Percentiles rank a stretch among this genome's conserved stretches.
Conservation (phyloP, 305 asterid genomes). For the Euphrasia arctica region DNA sequence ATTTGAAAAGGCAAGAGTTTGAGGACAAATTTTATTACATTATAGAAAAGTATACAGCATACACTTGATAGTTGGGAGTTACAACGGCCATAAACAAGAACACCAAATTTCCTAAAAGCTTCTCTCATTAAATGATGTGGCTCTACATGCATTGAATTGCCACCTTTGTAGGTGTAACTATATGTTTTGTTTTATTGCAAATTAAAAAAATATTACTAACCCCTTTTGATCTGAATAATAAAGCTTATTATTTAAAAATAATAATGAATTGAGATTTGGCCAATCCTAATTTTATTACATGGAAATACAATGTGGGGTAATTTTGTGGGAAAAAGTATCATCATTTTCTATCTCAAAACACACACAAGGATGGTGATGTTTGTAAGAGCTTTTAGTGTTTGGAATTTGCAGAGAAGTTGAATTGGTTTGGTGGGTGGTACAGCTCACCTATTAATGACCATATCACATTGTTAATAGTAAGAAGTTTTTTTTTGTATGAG, state of each 20-base stretch:
- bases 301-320: too few species aligned
- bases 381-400: slow-evolving; percentile 15
- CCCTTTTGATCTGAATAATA: too few species aligned
- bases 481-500: too few species aligned
- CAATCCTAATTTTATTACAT: too few species aligned
- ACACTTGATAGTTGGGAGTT: slow-evolving; percentile 55
- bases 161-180: slow-evolving; percentile 18
- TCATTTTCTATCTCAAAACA: not conserved
- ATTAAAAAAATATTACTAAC: not conserved
- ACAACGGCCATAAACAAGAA: slow-evolving; percentile 47
- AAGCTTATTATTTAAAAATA: too few species aligned
- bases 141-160: slow-evolving; percentile 37
- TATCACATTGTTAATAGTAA: slow-evolving; percentile 8
- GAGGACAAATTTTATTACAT: not conserved
- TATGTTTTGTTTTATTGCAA: not conserved
- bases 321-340: not conserved
- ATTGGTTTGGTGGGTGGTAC: slow-evolving; percentile 35
- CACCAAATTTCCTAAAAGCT: slow-evolving; percentile 24
- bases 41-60: slow-evolving; percentile 25
- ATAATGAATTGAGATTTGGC: too few species aligned
- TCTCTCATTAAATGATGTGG: slow-evolving; percentile 28
- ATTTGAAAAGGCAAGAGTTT: slow-evolving; percentile 15
- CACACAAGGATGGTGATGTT: not conserved
- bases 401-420: slow-evolving; percentile 24
- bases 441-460: slow-evolving; percentile 40